A percentile compares a stretch with the other conserved stretches of the same genome.
Conservation (phyloP, 352 stramenopile species). For the Globisporangium acanthophoron region DNA sequence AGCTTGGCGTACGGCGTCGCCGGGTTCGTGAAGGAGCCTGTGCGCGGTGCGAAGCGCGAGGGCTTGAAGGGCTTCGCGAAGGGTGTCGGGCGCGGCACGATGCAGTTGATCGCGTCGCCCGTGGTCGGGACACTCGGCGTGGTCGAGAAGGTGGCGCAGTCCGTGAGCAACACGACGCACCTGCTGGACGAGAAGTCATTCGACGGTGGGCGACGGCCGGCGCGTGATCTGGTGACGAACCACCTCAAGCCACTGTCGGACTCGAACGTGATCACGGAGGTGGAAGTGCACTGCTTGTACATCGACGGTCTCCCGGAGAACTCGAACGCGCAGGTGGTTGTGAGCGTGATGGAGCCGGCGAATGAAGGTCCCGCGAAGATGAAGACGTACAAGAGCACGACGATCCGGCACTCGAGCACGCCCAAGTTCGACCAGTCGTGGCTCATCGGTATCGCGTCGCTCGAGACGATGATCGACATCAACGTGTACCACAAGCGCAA, state of each 20-base stretch:
- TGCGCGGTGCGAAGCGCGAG: constrained; percentile 64
- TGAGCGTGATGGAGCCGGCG: constrained; percentile 45
- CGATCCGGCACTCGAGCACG: constrained; percentile 40
- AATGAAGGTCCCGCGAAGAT: constrained; percentile 35
- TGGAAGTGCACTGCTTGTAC: constrained; percentile 73
- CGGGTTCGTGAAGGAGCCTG: constrained; percentile 79
- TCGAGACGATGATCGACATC: constrained; percentile 77
- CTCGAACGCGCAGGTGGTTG: constrained; percentile 61
- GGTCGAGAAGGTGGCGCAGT: constrained; percentile 81
- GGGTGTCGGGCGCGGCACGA: constrained; percentile 67
- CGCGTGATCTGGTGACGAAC: constrained; percentile 49
- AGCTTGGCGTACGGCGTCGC: constrained; percentile 69
- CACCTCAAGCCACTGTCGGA: constrained; percentile 71
- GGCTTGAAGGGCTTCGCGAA: constrained; percentile 83
- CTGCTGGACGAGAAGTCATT: constrained; percentile 78
- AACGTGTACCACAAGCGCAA: constrained; percentile 84
- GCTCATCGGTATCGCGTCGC: constrained; percentile 62
- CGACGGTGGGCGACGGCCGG: constrained; percentile 67
- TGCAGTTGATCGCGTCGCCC: constrained; percentile 75
- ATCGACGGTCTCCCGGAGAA: constrained; percentile 67
- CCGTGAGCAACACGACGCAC: constrained; percentile 83
- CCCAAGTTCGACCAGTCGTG: constrained; percentile 84
- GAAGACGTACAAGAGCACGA: constrained; percentile 69
- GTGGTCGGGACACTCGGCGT: constrained; percentile 77
- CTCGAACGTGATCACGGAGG: constrained; percentile 83